Percentiles rank a stretch among this genome's conserved stretches.
Evolutionary conservation across 148 eudicot species (phyloP).

Genomic region (Hydrangea macrophylla): DNA sequence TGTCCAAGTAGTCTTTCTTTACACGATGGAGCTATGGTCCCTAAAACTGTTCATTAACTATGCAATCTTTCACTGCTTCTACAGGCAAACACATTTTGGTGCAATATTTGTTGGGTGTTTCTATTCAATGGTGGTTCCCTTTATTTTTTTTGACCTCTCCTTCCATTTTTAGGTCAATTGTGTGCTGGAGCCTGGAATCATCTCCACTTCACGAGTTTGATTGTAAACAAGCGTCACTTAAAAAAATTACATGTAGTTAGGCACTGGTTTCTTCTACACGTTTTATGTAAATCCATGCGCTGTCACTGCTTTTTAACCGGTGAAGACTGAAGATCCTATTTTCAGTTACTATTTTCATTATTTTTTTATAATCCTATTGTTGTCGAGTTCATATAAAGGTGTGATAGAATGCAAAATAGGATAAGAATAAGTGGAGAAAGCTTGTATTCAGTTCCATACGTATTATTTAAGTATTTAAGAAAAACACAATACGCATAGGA

Average conservation of each 20-base stretch:
- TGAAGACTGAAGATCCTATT: background rate
- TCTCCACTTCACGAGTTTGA: no score
- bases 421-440: background rate
- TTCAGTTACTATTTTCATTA: background rate
- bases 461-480: background rate
- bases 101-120: background rate
- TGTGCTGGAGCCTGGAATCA: background rate
- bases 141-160: background rate
- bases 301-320: background rate
- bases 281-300: background rate
- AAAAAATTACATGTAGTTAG: no score
- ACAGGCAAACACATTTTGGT: background rate
- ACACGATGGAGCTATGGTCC: background rate
- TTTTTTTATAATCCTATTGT: background rate
- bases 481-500: background rate
- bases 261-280: no score
- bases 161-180: no score
- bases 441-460: background rate
- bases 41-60: no score
- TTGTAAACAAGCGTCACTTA: no score
- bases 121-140: background rate
- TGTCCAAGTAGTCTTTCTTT: background rate
- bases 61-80: no score
- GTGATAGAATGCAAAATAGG: background rate
- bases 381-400: background rate